phyloP scores from a whole-genome alignment of 306 rosid genomes.

The Clitoria ternatea region DNA sequence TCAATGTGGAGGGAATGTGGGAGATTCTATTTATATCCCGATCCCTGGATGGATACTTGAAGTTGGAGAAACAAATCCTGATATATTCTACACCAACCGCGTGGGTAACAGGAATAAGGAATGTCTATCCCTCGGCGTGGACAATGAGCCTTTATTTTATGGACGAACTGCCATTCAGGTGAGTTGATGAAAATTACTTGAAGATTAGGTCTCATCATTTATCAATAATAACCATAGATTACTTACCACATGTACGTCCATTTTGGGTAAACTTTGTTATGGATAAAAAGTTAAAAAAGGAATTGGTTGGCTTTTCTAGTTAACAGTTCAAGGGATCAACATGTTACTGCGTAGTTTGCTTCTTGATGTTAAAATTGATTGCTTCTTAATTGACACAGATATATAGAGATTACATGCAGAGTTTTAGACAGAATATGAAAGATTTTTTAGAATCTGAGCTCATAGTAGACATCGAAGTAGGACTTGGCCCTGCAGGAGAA shows the following conservation, averaged over 20 bases:
- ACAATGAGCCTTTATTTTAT: constrained; percentile 53
- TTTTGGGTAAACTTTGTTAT: neutral
- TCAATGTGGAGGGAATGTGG: constrained; percentile 91
- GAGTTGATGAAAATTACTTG: too few species aligned
- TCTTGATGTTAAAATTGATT: neutral
- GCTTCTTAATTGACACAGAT: constrained; percentile 30
- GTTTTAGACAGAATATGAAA: constrained; percentile 75
- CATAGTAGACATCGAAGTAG: constrained; percentile 81
- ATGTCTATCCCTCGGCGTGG: constrained; percentile 72
- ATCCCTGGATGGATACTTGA: constrained; percentile 69
- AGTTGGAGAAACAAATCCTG: constrained; percentile 62
- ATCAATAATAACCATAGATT: neutral
- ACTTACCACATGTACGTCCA: neutral
- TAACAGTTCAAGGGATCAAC: neutral
- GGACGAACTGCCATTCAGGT: constrained; percentile 86
- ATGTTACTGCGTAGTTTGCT: neutral
- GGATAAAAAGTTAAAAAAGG: neutral
- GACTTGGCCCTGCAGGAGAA: constrained; percentile 94
- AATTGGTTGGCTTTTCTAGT: neutral
- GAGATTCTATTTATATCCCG: constrained; percentile 67
- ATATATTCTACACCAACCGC: constrained; percentile 66
- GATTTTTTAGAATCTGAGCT: constrained; percentile 67
- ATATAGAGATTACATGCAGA: constrained; percentile 70
- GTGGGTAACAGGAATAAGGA: constrained; percentile 56
- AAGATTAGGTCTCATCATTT: too few species aligned